A percentile compares a stretch with the other conserved stretches of the same genome.
These are phyloP conservation scores for Ascochyta rabiei DNA, from an alignment of 2,329 filamentous ascomycete species.

Conservation along the genomic window DNA sequence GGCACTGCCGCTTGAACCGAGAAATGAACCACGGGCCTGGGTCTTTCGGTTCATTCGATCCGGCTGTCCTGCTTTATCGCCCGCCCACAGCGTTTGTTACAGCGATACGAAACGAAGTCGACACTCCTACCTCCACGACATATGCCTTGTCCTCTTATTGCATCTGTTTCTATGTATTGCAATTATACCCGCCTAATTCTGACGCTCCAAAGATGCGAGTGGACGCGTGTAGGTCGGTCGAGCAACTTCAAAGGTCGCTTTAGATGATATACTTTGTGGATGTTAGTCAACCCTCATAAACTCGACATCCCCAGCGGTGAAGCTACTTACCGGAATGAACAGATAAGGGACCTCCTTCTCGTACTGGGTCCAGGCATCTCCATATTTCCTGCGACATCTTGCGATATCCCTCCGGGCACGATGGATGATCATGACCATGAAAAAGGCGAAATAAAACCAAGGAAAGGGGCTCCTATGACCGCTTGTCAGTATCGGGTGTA, in stretches of 20 bases:
- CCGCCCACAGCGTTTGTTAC: too few relatives aligned
- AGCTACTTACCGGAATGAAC: slow-evolving; percentile 69
- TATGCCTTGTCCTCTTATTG: not conserved
- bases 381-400: slow-evolving; percentile 76
- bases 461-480: slow-evolving; percentile 65
- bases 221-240: too few relatives aligned
- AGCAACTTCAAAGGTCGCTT: not conserved
- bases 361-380: slow-evolving; percentile 80
- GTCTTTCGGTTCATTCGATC: not conserved
- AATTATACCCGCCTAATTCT: not conserved
- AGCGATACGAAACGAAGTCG: too few relatives aligned
- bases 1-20: slow-evolving; percentile 11
- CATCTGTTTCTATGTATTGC: not conserved
- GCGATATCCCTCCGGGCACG: slow-evolving; percentile 76
- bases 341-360: slow-evolving; percentile 78
- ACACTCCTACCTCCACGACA: too few relatives aligned
- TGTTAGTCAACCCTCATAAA: not conserved
- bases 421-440: slow-evolving; percentile 77
- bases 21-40: slow-evolving; percentile 2
- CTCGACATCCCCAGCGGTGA: not conserved
- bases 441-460: slow-evolving; percentile 87
- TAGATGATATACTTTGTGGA: slow-evolving; percentile 3
- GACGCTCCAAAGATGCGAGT: not conserved
- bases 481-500: not conserved
- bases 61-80: not conserved